These are phyloP conservation scores for Megacollybia marginata DNA, from an alignment of 768 basidiomycete genomes.

Conservation along the genomic window DNA sequence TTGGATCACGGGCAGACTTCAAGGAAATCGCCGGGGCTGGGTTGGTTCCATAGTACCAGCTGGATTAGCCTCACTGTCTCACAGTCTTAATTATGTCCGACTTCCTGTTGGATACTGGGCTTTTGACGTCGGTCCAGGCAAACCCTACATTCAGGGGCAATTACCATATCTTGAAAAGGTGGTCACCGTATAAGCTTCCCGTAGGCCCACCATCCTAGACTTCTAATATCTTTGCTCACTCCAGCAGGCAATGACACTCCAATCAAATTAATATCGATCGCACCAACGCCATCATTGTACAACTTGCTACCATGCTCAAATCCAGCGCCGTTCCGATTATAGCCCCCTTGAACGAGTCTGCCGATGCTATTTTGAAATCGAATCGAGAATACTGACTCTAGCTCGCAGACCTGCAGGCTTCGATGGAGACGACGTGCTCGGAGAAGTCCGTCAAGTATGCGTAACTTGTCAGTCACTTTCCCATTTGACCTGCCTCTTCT, in stretches of 20 bases:
- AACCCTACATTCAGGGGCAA: constrained; percentile 77
- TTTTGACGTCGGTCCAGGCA: constrained; percentile 69
- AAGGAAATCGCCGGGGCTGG: constrained; percentile 66
- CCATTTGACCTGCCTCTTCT: background rate
- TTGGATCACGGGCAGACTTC: constrained; percentile 79
- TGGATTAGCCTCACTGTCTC: constrained; percentile 1
- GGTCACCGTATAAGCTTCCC: constrained; percentile 54
- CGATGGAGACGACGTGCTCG: constrained; percentile 41
- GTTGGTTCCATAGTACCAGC: constrained; percentile 27
- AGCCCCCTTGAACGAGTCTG: constrained; percentile 74
- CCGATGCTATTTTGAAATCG: background rate
- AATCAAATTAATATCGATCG: constrained; percentile 59
- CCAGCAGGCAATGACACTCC: constrained; percentile 53
- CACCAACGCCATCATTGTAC: constrained; percentile 58
- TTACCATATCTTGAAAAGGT: constrained; percentile 62
- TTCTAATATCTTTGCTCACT: constrained; percentile 4
- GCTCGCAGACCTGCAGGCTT: constrained; percentile 67
- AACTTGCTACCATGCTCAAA: constrained; percentile 53
- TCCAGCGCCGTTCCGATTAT: constrained; percentile 55
- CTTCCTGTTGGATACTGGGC: constrained; percentile 83
- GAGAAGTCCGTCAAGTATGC: constrained; percentile 35
- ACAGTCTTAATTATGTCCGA: constrained; percentile 77
- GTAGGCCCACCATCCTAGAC: constrained; percentile 17
- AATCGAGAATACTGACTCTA: background rate
- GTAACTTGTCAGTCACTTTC: background rate